Evolutionary conservation across 2,329 filamentous ascomycete genomes (phyloP).

Genomic region (Fusarium tanahbumbuense): DNA sequence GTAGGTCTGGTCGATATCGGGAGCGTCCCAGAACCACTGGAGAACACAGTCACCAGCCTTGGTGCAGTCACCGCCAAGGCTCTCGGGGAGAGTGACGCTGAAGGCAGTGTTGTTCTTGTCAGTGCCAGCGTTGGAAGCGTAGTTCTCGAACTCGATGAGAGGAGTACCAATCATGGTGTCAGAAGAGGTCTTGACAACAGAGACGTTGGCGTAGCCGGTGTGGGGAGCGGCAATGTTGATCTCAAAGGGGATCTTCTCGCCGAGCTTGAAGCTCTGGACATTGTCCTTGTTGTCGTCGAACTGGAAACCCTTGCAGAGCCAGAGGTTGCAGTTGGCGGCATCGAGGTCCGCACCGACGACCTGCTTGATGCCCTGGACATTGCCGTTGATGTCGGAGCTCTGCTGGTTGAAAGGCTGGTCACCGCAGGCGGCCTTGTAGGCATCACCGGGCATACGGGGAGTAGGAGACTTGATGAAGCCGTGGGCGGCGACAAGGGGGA

Average conservation of each 20-base stretch:
- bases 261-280: constrained; percentile 57
- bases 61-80: constrained; percentile 59
- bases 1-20: constrained; percentile 68
- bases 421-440: constrained; percentile 59
- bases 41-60: constrained; percentile 63
- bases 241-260: constrained; percentile 57
- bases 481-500: constrained; percentile 55
- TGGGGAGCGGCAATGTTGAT: constrained; percentile 58
- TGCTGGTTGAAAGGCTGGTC: constrained; percentile 53
- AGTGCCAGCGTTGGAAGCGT: constrained; percentile 60
- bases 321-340: constrained; percentile 52
- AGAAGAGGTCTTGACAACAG: constrained; percentile 64
- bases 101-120: constrained; percentile 61
- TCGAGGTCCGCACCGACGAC: constrained; percentile 44
- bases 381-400: constrained; percentile 52
- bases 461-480: constrained; percentile 57
- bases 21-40: constrained; percentile 72
- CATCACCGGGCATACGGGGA: constrained; percentile 56
- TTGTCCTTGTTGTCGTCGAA: constrained; percentile 58
- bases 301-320: constrained; percentile 60
- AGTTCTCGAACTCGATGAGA: constrained; percentile 66
- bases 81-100: constrained; percentile 64
- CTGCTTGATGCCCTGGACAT: constrained; percentile 53
- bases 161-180: constrained; percentile 64
- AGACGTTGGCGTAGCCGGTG: constrained; percentile 65